Conservation (phyloP, 257 asterid species). For the Asclepias syriaca region DNA sequence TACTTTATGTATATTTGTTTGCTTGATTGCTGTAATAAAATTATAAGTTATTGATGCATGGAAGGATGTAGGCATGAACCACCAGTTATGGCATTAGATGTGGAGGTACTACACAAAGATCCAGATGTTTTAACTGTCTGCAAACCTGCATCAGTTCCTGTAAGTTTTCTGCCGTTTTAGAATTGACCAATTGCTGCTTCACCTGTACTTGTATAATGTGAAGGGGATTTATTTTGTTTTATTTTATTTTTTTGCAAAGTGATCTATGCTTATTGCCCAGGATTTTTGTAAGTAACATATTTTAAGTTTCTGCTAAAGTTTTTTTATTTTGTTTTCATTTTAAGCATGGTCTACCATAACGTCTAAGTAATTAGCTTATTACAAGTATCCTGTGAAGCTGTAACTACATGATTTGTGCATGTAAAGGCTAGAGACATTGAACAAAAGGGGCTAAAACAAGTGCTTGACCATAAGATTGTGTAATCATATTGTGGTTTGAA, state of each 20-base stretch:
- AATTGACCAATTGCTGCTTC: background rate
- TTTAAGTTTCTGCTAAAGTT: background rate
- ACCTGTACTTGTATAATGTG: background rate
- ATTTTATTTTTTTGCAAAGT: background rate
- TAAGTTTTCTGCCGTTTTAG: conserved; percentile 41
- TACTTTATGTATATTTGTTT: conserved; percentile 3
- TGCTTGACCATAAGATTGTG: background rate
- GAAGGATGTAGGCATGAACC: conserved; percentile 98
- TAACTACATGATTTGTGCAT: background rate
- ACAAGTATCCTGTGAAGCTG: background rate
- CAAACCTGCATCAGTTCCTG: conserved; percentile 97
- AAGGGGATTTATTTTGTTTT: background rate
- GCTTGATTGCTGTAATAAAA: conserved; percentile 11
- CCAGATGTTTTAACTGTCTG: conserved; percentile 73
- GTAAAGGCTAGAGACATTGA: too few species aligned
- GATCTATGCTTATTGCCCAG: background rate
- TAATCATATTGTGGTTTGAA: background rate
- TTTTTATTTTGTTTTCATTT: background rate
- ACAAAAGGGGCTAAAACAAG: background rate
- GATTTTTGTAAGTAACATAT: background rate
- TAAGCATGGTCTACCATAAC: background rate
- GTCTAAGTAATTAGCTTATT: background rate
- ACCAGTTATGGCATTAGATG: conserved; percentile 80
- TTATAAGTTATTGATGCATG: conserved; percentile 37
- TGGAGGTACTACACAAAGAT: conserved; percentile 66